Evolutionary conservation across 345 rosid genomes (phyloP), one percentile per base, ranked within the genome.

Genomic region (Brassica carinata): DNA sequence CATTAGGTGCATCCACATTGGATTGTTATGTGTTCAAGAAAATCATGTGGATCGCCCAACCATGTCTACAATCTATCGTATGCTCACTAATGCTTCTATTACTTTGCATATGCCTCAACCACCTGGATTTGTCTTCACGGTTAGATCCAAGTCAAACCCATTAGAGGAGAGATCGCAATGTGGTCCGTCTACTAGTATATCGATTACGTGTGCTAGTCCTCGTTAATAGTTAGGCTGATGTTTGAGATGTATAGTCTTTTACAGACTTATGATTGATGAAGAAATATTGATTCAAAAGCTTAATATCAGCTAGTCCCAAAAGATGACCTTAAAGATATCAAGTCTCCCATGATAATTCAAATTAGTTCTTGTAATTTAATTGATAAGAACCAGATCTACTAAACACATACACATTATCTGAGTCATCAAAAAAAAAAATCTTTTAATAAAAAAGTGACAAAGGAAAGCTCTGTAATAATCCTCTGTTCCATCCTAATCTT

Each of bases 1-100:
- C 31, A 19, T 63, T 62, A 69, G 81, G 71, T 77, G 81, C 55
- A 70, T 77, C 1, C 65, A 69, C 34, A 63, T 77, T 0, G 76
- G 75, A 30, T 51, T 77, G 14, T 48, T 77, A 48, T 77, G 81
- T 5, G 75, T 70, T 45, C 81, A 77, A 77, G 63, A 70, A 45
- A 63, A 70, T 19, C 75, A 53, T 31, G 17, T 6, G 4, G 70
- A 63, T 33, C 81, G 75, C 51, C 81, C 75, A 71, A 62, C 30
- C 18, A 70, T 77, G 81, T 61, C 75, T 8, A 70, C 62, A 13
- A 1, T 78, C 0, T 71, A 48, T 45, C 69, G 3, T 0, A 62
- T 77, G 70, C 71, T 77, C 38, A 70, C 71, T 18, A 70, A 62
- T 18, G n/a, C 27, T 31, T 61, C 34, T 3, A 31, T 70, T 77